Base-by-base conservation (phyloP, 192 early-diverging fungal species). In the Coemansia sp. region DNA sequence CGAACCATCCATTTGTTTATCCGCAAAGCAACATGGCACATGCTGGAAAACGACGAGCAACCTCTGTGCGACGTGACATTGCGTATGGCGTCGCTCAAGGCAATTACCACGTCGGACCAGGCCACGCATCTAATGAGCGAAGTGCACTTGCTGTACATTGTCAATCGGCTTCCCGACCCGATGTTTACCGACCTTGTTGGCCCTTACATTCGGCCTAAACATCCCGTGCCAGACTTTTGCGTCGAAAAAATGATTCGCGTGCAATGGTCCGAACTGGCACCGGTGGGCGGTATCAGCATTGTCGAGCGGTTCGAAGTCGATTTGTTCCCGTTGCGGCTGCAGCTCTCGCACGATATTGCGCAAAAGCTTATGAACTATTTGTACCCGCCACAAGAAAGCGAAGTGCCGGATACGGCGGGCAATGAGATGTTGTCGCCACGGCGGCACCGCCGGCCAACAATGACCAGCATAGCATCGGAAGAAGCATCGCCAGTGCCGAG, bases 261-360 rank as follows among this genome's bases (percentile, higher is more conserved):
- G 14, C 90, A 89, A 65, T 89, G 90, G 85, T 71, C 67, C 1
- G 85, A 92, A 37, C 77, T 92, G 56, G 90, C 94, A 3, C 91
- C 95, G 0, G 93, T 97, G 1, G 95, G 89, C 26, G 95, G 95
- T 17, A 97, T 97, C 59, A 84, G 85, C 25, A 91, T 97, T 14
- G 87, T 97, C 45, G 91, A 94, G 62, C 91, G 93, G 39, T 88
- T 97, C 66, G 95, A 96, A 72, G 83, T 96, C 41, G 89, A 94
- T 58, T 74, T 97, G 56, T 88, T 84, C 56, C 95, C 95, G 1
- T 67, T 95, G 12, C 83, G 90, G 3, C 72, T 96, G 23, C 91
- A 94, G 75, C 82, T 93, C 48, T 94, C 91, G 1, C 89, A 93
- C 62, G 93, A 95, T 51, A 86, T 94, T 72, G 94, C 87, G 0